Base-by-base conservation (phyloP, 768 basidiomycete species). In the Aureoboletus auriporus region DNA sequence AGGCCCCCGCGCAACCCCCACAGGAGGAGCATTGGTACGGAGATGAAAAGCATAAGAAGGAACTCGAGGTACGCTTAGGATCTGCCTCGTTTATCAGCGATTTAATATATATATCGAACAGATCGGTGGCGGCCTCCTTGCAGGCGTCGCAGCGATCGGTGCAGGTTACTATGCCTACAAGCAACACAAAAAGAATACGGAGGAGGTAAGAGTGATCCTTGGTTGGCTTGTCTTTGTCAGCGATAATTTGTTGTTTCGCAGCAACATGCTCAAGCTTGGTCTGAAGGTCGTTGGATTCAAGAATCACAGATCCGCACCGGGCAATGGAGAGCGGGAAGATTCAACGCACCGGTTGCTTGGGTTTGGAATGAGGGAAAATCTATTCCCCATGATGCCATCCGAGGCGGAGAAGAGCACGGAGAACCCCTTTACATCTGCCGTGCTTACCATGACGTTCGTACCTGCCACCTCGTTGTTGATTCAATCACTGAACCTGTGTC, bases 71-170 rank as follows among this genome's bases (percentile, higher is more conserved):
- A 39, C 37, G 39, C 14, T 14, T 29, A 17, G 20, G n/a, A 11
- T 26, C 34, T 46, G 14, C 38, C 14, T 43, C 11, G 28, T 49
- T n/a, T 6, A 30, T 43, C 4, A 17, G 39, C 44, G n/a, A 46
- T 48, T 43, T 48, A 26, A 53, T 51, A n/a, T n/a, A n/a, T n/a
- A n/a, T n/a, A 31, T 37, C 44, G 35, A 34, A 28, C 55, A 88
- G 86, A 58, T 86, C 49, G 86, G 81, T 16, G 86, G 82, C 16
- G 86, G 82, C 20, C 44, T 88, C 27, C 65, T 75, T 31, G 80
- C 72, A 1, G 86, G 82, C 0, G 61, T 69, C n/a, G 80, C 74
- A 14, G 58, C 69, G 20, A 40, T 83, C 14, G 83, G 72, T 46
- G 82, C 64, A 8, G 85, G 82, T 4, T 57, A 69, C 44, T 61